Evolutionary conservation across 345 rosid genomes (phyloP), one percentile per base, ranked within the genome.

Genomic region (Leavenworthia alabamica): DNA sequence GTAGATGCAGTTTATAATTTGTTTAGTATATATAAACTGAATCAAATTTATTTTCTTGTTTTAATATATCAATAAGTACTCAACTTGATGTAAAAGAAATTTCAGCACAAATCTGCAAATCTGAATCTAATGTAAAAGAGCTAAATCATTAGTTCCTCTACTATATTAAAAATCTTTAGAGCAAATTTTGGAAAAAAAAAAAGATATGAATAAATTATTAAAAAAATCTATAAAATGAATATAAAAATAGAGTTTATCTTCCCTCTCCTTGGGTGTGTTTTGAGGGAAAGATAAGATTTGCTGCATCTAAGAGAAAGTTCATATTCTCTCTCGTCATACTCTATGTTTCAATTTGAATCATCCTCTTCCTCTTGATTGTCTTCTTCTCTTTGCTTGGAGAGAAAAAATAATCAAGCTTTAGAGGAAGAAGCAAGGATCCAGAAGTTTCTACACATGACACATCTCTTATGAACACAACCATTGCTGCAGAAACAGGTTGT

Each of bases 331-430:
- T 53, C 26, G 6, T 44, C 45, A n/a, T n/a, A n/a, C 69, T 4
- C 56, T 36, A 56, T 66, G 64, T 56, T 56, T 14, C 56, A 17
- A 14, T 47, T 56, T 46, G 49, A 48, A 37, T 44, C 20, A 23
- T 50, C 65, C 72, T 57, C 65, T 57, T 67, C 66, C 52, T 40
- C 52, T 41, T 59, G 60, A 68, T 42, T 37, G 9, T 23, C 39
- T 49, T 47, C 26, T 57, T 59, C 66, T 48, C 58, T 67, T 67
- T 46, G 56, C 64, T 67, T 47, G 43, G 1, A 39, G 59, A 50
- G 66, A 59, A 37, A 8, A 35, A 33, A 5, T 27, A 32, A 42
- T 31, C 52, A 48, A 66, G 8, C 23, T 50, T 50, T 29, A 59
- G 36, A 60, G 62, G 64, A 51, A 66, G 64, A 60, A 64, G 22